Conservation (phyloP, 441 rosid genomes). For the Mallotus japonicus region DNA sequence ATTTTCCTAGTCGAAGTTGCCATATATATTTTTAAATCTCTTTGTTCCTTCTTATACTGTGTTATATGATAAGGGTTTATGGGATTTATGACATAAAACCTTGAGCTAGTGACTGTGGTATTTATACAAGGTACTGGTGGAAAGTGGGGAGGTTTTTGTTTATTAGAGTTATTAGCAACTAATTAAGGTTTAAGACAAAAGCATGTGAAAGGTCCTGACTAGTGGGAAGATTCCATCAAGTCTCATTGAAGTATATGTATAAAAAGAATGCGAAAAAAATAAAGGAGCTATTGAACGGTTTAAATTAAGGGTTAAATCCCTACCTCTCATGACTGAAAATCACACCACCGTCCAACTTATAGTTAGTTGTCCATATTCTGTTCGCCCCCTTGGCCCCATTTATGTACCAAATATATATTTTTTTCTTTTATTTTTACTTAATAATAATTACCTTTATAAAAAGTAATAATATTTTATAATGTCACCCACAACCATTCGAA, state of each 20-base stretch:
- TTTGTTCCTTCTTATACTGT: background rate
- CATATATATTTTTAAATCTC: constrained; percentile 22
- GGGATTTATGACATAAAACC: background rate
- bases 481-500: too few species aligned
- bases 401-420: too few species aligned
- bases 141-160: too few species aligned
- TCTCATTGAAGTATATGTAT: constrained; percentile 10
- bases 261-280: constrained; percentile 4
- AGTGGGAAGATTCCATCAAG: constrained; percentile 39
- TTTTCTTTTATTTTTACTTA: too few species aligned
- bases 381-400: constrained; percentile 28
- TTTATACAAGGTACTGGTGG: constrained; percentile 11
- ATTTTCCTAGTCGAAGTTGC: constrained; percentile 20
- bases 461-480: too few species aligned
- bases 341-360: constrained; percentile 26
- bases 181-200: constrained; percentile 24
- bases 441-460: too few species aligned
- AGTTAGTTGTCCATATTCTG: constrained; percentile 45
- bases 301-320: constrained; percentile 30
- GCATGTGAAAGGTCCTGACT: constrained; percentile 39
- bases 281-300: constrained; percentile 32
- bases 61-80: constrained; percentile 1
- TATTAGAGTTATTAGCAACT: background rate
- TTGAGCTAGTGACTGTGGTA: constrained; percentile 18
- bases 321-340: constrained; percentile 33